Evolutionary conservation across 352 stramenopile species (phyloP), one percentile per base, ranked within the genome.

Genomic region (Phytopythium oedochilum): DNA sequence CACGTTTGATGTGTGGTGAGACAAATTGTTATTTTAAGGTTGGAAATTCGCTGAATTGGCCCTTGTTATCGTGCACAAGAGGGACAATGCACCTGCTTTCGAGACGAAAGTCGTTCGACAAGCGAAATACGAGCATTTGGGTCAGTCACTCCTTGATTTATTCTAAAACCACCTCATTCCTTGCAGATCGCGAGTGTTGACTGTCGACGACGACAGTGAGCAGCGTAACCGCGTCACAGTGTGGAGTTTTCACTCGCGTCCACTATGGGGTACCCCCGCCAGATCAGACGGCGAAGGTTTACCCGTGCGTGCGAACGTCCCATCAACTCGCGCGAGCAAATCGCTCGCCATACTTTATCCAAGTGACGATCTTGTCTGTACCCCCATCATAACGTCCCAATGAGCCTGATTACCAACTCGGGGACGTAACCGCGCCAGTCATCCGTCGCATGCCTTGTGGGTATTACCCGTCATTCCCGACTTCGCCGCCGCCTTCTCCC

Each of bases 371-470:
- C n/a, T n/a, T n/a, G n/a, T n/a, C n/a, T n/a, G n/a, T n/a, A n/a
- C n/a, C n/a, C n/a, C n/a, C n/a, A n/a, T n/a, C n/a, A n/a, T n/a
- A n/a, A n/a, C n/a, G n/a, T n/a, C n/a, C n/a, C 7, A 47, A 31
- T 28, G 14, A 6, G 36, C 40, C 10, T 47, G 40, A 47, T 47
- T 47, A 47, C 40, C 22, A 47, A 47, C 29, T 3, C n/a, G 10
- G 0, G 10, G 11, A 18, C 14, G 14, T 47, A 31, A 26, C 40
- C 40, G 0, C 2, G 40, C 14, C 40, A 47, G 26, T 44, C 43
- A 60, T 70, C 23, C 26, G 59, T 10, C 44, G 43, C 56, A 57
- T 64, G 32, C 31, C 25, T 15, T 9, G 9, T 15, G 15, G 9
- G 9, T n/a, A n/a, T n/a, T n/a, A n/a, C n/a, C n/a, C n/a, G n/a